Evolutionary conservation across 2,329 filamentous ascomycete genomes (phyloP), one percentile per base, ranked within the genome.

Genomic region (Trichoderma semiorbis): DNA sequence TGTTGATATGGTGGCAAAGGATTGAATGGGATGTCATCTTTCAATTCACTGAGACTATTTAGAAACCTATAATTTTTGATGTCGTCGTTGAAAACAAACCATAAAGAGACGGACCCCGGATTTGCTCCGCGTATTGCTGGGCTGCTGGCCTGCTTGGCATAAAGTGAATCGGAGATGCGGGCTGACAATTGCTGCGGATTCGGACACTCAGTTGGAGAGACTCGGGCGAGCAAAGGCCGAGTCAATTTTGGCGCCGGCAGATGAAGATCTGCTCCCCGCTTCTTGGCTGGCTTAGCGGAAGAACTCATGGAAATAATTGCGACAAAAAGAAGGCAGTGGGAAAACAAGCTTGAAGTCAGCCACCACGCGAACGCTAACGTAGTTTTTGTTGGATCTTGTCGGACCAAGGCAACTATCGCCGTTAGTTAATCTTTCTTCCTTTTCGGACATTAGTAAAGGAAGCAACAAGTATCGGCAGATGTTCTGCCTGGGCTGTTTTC

Each of bases 201-300:
- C 2, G 1, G 8, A 21, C 18, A 1, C 8, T 18, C n/a, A 11
- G 21, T 21, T 21, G 43, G 10, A 12, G 32, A 7, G 21, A 36
- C 21, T 67, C 64, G 64, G 64, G 32, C 21, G 21, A 67, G 64
- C 8, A 39, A 21, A n/a, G 21, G 64, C 50, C 64, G 64, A 67
- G 50, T 12, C 18, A 43, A n/a, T 34, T 43, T 57, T 58, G 53
- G 24, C 36, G 36, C 39, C 61, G 61, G 65, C 36, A 58, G 53
- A 58, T 60, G 53, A 58, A 58, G 53, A 68, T 68, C 65, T 68
- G 26, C 7, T 43, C 65, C 65, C 65, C 50, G 50, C 53, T 47
- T 60, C 50, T 68, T 39, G 65, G 24, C 28, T 21, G 16, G 24
- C 16, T 63, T 18, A 62, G 32, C 18, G 32, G 58, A 36, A 39